Evolutionary conservation across 208 protist genomes (phyloP), one percentile per base, ranked within the genome.

Genomic region (Leishmania major): DNA sequence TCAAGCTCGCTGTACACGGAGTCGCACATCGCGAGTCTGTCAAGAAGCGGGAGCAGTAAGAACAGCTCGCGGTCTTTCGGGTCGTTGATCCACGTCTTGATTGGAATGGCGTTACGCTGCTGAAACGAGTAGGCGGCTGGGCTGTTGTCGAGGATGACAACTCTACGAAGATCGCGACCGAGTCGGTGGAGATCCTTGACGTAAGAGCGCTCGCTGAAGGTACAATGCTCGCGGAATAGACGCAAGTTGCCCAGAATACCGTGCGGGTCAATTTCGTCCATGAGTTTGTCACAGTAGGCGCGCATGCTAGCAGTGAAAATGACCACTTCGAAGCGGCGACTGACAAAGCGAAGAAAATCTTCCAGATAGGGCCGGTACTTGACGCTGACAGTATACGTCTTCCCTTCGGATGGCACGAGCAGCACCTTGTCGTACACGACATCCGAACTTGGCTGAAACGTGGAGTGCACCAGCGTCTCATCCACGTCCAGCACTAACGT

Each of bases 121-220:
- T 95, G 91, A 79, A 94, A 95, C 25, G 92, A 73, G 82, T 94
- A 95, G 4, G 90, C 83, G 8, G 81, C 81, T 3, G 89, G 91
- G 71, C 85, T 93, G 80, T 96, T 95, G 87, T 96, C 92, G 15
- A 96, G 66, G 60, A 94, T 89, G 55, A 75, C 86, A 35, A 92
- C 82, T 3, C 76, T 70, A 7, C 82, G 66, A n/a, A 96, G 81
- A 55, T 87, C 81, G 5, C 91, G 82, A 8, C 91, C 92, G 4
- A 96, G 79, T 25, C 82, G 76, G 53, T 80, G 86, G 1, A 96
- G 78, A 70, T 96, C 90, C 60, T 94, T 96, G 28, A 97, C 84
- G 73, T 92, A 93, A 4, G 84, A 84, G 43, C 75, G 69, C 0
- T 93, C 79, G 71, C 78, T 71, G 55, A 79, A 43, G 1, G 87